phyloP scores from a whole-genome alignment of 2,329 filamentous ascomycete genomes.

The Pseudogymnoascus sp. region DNA sequence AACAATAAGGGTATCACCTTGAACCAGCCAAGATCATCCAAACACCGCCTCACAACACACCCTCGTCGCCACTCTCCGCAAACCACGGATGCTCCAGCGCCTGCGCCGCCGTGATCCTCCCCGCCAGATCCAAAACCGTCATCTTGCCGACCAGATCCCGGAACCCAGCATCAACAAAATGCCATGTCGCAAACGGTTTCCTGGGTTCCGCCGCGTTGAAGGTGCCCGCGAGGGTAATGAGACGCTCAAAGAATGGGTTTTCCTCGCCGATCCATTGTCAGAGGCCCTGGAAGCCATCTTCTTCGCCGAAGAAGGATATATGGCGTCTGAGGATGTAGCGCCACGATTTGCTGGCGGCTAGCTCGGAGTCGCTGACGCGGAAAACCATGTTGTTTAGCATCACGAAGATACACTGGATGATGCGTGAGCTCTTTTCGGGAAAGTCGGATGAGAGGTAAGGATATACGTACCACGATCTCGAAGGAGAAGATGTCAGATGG shows the following conservation, averaged over 20 bases:
- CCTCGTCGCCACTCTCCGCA: background rate
- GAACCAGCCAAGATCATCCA: background rate
- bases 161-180: conserved; percentile 35
- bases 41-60: background rate
- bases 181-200: conserved; percentile 38
- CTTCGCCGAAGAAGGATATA: conserved; percentile 43
- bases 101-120: conserved; percentile 36
- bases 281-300: conserved; percentile 36
- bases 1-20: background rate
- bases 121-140: conserved; percentile 37
- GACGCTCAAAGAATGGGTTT: conserved; percentile 35
- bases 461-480: background rate
- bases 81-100: conserved; percentile 33
- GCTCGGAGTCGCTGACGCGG: conserved; percentile 23
- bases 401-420: conserved; percentile 39
- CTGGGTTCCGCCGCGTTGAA: conserved; percentile 38
- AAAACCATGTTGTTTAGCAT: conserved; percentile 38
- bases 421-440: background rate
- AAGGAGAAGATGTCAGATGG: background rate
- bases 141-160: conserved; percentile 36
- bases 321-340: conserved; percentile 39
- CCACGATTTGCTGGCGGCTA: conserved; percentile 26
- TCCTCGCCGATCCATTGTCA: conserved; percentile 37
- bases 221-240: conserved; percentile 34
- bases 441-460: background rate